These are phyloP conservation scores for Pestalotiopsis sp. DNA, from an alignment of 2,329 filamentous ascomycete genomes.

Conservation along the genomic window DNA sequence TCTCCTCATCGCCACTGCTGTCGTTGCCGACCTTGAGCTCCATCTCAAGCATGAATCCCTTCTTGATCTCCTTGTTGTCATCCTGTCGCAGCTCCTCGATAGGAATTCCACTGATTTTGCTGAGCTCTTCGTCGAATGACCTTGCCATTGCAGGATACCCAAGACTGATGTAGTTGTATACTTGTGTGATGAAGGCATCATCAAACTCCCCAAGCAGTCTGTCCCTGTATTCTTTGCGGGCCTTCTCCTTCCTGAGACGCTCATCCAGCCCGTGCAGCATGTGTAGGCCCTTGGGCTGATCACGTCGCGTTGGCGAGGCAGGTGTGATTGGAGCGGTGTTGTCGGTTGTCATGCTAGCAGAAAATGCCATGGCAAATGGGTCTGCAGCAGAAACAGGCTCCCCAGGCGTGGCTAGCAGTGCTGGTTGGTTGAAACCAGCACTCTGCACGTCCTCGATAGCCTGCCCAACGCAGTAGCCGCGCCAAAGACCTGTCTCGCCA, in stretches of 20 bases:
- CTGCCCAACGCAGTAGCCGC: slow-evolving; percentile 64
- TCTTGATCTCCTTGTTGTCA: slow-evolving; percentile 53
- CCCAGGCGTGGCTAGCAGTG: slow-evolving; percentile 46
- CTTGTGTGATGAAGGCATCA: slow-evolving; percentile 87
- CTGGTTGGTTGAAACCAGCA: slow-evolving; percentile 46
- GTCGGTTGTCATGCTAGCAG: slow-evolving; percentile 40
- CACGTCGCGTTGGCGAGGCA: slow-evolving; percentile 27
- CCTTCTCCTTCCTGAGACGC: slow-evolving; percentile 51
- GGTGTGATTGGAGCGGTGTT: slow-evolving; percentile 30
- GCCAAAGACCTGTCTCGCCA: slow-evolving; percentile 72
- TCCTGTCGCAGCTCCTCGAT: slow-evolving; percentile 76
- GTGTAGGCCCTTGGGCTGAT: slow-evolving; percentile 45
- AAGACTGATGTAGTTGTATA: slow-evolving; percentile 94
- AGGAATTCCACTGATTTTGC: slow-evolving; percentile 74
- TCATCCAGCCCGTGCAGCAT: slow-evolving; percentile 56
- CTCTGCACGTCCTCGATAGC: slow-evolving; percentile 37
- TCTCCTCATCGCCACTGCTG: slow-evolving; percentile 28
- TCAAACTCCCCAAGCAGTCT: slow-evolving; percentile 70
- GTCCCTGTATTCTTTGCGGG: slow-evolving; percentile 51
- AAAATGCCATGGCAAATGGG: slow-evolving; percentile 45
- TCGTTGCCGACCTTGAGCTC: slow-evolving; percentile 36
- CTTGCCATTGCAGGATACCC: slow-evolving; percentile 87
- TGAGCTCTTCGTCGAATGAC: slow-evolving; percentile 81
- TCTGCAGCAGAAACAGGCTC: slow-evolving; percentile 44
- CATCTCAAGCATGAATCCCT: slow-evolving; percentile 72